A percentile compares a stretch with the other conserved stretches of the same genome.
phyloP scores from a whole-genome alignment of 305 asterid species.

The Fraxinus platypoda region DNA sequence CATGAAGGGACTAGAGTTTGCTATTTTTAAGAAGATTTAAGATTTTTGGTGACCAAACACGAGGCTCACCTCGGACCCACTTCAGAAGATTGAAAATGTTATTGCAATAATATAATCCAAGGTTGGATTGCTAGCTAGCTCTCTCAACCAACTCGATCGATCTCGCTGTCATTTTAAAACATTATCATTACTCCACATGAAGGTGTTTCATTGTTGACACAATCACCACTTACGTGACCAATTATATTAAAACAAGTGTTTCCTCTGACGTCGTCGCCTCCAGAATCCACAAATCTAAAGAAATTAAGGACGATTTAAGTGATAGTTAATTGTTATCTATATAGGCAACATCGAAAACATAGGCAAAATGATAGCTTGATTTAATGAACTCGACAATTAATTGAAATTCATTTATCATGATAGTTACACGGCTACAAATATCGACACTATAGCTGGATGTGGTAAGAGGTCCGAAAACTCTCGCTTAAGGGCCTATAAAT shows the following conservation, averaged over 20 bases:
- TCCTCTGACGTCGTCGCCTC: neutral
- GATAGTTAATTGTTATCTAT: too few relatives aligned
- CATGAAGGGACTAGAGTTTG: neutral
- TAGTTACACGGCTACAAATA: neutral
- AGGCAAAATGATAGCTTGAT: neutral
- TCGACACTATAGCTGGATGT: neutral
- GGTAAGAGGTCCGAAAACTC: too few relatives aligned
- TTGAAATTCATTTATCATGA: neutral
- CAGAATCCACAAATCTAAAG: neutral
- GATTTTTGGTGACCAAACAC: neutral
- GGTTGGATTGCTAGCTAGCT: neutral
- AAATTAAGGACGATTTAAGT: neutral
- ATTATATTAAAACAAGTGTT: neutral
- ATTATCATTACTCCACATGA: neutral
- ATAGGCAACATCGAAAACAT: too few relatives aligned
- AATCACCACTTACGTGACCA: neutral
- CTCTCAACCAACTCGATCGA: neutral
- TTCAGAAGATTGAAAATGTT: neutral
- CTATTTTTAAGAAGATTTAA: neutral
- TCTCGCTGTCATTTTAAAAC: neutral
- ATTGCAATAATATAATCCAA: neutral
- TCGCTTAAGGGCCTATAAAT: neutral
- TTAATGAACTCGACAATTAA: neutral
- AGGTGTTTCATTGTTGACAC: neutral
- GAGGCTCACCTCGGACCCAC: too few relatives aligned